phyloP scores from a whole-genome alignment of 805 yeast species.

The Wickerhamiella musiphila region DNA sequence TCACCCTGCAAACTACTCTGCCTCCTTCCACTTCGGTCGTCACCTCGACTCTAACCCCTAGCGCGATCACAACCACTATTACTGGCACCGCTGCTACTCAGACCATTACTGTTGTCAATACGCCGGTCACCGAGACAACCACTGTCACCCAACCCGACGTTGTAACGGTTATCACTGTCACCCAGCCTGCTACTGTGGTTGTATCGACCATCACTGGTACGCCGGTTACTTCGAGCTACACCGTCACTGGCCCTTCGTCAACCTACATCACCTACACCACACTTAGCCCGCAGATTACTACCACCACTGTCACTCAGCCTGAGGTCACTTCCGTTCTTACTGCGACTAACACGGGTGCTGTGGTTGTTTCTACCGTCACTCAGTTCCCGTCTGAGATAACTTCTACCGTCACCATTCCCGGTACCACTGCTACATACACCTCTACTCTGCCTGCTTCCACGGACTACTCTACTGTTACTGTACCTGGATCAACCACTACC shows the following conservation, averaged over 20 bases:
- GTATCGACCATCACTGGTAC: conserved; percentile 1
- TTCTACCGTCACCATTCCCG: conserved; percentile 1
- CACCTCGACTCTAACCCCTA: conserved; percentile 1
- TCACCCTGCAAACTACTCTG: not conserved
- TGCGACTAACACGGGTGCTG: not conserved
- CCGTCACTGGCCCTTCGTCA: not conserved
- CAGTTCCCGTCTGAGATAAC: conserved; percentile 2
- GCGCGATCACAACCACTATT: not conserved
- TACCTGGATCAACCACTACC: conserved; percentile 1
- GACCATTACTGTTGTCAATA: not conserved
- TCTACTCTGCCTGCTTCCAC: conserved; percentile 3
- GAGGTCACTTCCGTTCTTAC: not conserved
- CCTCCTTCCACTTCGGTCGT: not conserved
- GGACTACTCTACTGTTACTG: not conserved
- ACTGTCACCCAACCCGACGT: not conserved
- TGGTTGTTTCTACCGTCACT: not conserved
- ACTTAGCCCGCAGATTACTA: not conserved
- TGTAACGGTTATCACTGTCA: not conserved
- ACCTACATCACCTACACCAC: not conserved
- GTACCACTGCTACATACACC: not conserved
- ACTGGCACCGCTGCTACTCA: not conserved
- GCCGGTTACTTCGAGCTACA: not conserved
- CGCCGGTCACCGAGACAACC: conserved; percentile 1
- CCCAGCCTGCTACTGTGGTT: not conserved
- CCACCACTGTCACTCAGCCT: conserved; percentile 1